phyloP scores from a whole-genome alignment of 2,329 filamentous ascomycete genomes.

The Chaetomium globosum region DNA sequence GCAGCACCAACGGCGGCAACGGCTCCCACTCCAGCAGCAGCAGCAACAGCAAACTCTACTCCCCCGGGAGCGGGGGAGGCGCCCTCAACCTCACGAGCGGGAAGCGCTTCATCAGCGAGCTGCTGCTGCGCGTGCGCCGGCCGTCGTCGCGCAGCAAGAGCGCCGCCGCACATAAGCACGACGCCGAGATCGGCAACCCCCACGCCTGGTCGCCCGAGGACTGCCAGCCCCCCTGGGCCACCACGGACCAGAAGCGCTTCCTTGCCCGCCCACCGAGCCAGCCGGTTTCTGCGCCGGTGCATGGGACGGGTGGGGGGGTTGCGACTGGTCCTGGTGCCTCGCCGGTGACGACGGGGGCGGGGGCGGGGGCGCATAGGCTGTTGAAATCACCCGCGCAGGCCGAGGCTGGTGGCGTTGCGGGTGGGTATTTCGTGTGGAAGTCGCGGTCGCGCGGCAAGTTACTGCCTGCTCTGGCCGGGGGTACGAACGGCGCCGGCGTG shows the following conservation, averaged over 20 bases:
- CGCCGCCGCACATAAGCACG: slow-evolving; percentile 11
- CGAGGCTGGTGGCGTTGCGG: too few species aligned
- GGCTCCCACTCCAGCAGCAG: neutral
- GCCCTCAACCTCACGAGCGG: slow-evolving; percentile 12
- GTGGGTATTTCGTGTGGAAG: too few species aligned
- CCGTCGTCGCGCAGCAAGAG: slow-evolving; percentile 20
- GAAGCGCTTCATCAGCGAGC: slow-evolving; percentile 30
- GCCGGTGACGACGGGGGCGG: too few species aligned
- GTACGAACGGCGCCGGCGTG: neutral
- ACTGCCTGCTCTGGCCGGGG: neutral
- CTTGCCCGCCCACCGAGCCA: slow-evolving; percentile 20
- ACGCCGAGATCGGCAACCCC: slow-evolving; percentile 14
- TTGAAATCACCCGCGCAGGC: too few species aligned
- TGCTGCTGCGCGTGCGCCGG: slow-evolving; percentile 28
- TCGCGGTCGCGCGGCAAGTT: neutral
- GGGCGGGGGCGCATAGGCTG: too few species aligned
- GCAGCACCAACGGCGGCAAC: slow-evolving; percentile 3
- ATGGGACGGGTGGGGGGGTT: neutral
- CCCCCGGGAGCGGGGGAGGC: neutral
- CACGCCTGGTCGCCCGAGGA: slow-evolving; percentile 22
- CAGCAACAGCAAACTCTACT: neutral
- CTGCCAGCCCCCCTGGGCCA: slow-evolving; percentile 29
- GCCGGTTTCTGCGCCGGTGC: neutral
- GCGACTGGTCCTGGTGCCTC: too few species aligned
- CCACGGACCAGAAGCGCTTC: slow-evolving; percentile 17